Conservation (phyloP, 331 rosid species). For the Rosa hybrid region DNA sequence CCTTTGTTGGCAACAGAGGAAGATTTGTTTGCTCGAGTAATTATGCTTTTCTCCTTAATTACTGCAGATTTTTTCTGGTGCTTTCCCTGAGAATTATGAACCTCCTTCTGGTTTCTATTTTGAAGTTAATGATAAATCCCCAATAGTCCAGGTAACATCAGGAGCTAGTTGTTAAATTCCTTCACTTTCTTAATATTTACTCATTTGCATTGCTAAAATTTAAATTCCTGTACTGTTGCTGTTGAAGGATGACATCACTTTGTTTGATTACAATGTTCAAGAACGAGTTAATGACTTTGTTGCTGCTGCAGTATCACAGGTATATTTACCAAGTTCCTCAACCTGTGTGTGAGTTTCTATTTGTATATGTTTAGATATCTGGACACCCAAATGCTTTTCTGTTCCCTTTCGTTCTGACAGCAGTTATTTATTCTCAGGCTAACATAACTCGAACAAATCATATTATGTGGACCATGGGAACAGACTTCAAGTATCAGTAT, state of each 20-base stretch:
- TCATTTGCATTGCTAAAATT: constrained; percentile 23
- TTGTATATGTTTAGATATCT: neutral
- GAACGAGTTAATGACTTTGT: constrained; percentile 81
- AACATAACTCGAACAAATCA: constrained; percentile 92
- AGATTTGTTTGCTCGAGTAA: constrained; percentile 1
- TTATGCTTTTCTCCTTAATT: constrained; percentile 4
- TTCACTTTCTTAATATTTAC: constrained; percentile 6
- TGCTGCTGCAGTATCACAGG: constrained; percentile 92
- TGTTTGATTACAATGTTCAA: constrained; percentile 92
- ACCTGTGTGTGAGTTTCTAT: neutral
- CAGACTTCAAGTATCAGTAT: constrained; percentile 93
- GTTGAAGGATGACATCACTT: constrained; percentile 66
- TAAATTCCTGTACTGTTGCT: constrained; percentile 11
- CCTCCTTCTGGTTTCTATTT: constrained; percentile 88
- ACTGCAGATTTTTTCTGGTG: constrained; percentile 80
- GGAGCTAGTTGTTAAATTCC: constrained; percentile 19
- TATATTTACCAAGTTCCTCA: constrained; percentile 26
- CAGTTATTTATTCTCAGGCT: constrained; percentile 54
- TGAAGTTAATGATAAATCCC: constrained; percentile 79
- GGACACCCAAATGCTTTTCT: neutral
- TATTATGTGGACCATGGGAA: constrained; percentile 98
- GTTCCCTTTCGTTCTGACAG: constrained; percentile 17
- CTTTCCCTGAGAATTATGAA: constrained; percentile 88
- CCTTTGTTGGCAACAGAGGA: constrained; percentile 15
- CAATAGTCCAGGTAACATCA: constrained; percentile 70